phyloP scores from a whole-genome alignment of 2,329 filamentous ascomycete genomes.

The Ophiostoma quercus region DNA sequence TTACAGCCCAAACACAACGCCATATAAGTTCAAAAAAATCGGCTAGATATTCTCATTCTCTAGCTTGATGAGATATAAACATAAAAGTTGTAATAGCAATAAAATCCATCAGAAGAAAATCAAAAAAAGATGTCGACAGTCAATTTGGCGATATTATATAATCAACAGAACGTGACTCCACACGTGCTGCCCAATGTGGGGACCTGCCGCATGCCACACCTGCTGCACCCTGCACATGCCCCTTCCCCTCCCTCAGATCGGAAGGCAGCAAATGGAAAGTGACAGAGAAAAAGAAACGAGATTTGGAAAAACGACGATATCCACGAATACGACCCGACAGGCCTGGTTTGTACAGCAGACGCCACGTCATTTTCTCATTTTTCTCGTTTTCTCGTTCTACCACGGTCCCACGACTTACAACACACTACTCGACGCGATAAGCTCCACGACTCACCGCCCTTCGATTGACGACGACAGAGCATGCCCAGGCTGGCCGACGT shows the following conservation, averaged over 20 bases:
- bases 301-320: neutral
- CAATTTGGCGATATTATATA: neutral
- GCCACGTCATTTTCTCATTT: conserved; percentile 6
- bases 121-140: neutral
- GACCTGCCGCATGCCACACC: conserved; percentile 9
- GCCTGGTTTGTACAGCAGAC: neutral
- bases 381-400: neutral
- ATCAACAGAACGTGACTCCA: neutral
- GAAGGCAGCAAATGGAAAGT: conserved; percentile 5
- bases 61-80: neutral
- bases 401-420: neutral
- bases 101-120: neutral
- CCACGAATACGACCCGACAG: neutral
- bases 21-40: neutral
- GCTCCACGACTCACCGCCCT: conserved; percentile 10
- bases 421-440: neutral
- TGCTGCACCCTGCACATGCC: conserved; percentile 6
- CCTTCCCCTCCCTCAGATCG: conserved; percentile 4
- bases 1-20: neutral
- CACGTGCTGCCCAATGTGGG: neutral
- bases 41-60: neutral
- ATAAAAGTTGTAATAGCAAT: neutral
- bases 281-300: conserved; percentile 11
- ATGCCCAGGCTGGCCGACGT: conserved; percentile 15
- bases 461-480: conserved; percentile 7